Percentiles rank a stretch among this genome's conserved stretches.
These are phyloP conservation scores for Euclidium syriacum DNA, from an alignment of 345 rosid genomes.

Conservation along the genomic window DNA sequence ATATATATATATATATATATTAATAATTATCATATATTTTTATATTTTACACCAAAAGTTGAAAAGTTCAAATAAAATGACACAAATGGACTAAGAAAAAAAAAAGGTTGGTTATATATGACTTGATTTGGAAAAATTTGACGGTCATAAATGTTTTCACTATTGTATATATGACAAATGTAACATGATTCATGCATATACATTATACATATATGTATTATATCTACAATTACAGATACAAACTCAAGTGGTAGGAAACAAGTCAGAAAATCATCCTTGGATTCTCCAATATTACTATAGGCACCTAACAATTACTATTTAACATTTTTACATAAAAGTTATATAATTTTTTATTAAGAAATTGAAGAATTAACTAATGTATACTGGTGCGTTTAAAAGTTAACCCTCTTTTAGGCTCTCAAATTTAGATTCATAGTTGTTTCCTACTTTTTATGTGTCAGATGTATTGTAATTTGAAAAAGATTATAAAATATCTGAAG, in stretches of 20 bases:
- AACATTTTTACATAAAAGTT: too few species aligned
- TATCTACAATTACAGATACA: neutral
- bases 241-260: conserved; percentile 19
- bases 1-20: too few species aligned
- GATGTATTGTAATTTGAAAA: conserved; percentile 18
- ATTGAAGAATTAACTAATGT: neutral
- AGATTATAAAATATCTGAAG: neutral
- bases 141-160: conserved; percentile 11
- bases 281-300: conserved; percentile 27
- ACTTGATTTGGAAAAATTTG: conserved; percentile 19
- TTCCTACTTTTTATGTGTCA: conserved; percentile 27
- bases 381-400: conserved; percentile 24
- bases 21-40: too few species aligned
- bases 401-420: conserved; percentile 29
- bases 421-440: conserved; percentile 17
- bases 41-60: too few species aligned
- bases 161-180: conserved; percentile 3
- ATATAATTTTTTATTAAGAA: neutral
- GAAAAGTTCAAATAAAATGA: too few species aligned
- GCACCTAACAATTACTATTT: conserved; percentile 24
- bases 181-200: neutral
- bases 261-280: conserved; percentile 26
- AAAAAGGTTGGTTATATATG: neutral
- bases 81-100: too few species aligned
- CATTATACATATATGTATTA: neutral